These are phyloP conservation scores for Herpotrichia juniperi DNA, from an alignment of 2,329 filamentous ascomycete species.

Conservation along the genomic window DNA sequence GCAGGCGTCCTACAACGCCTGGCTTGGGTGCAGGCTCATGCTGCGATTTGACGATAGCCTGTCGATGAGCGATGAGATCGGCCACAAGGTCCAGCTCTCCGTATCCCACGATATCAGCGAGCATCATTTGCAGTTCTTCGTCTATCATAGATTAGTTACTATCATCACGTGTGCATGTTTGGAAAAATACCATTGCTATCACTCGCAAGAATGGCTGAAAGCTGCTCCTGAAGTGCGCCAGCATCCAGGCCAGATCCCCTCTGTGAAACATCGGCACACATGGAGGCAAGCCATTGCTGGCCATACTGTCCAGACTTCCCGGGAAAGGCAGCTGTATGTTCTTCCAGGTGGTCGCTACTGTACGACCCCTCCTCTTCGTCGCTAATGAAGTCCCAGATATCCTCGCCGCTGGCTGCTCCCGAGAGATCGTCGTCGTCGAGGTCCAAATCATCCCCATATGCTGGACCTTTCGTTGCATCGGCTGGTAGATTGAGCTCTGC, in stretches of 20 bases:
- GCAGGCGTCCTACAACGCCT: slow-evolving; percentile 62
- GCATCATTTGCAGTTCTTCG: slow-evolving; percentile 86
- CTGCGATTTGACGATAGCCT: slow-evolving; percentile 60
- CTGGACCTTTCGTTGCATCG: slow-evolving; percentile 52
- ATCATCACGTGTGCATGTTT: neutral
- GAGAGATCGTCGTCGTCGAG: slow-evolving; percentile 69
- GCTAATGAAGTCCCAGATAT: slow-evolving; percentile 92
- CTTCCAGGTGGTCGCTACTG: slow-evolving; percentile 69
- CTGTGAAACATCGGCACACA: slow-evolving; percentile 70
- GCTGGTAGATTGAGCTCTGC: slow-evolving; percentile 69
- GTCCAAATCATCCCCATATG: slow-evolving; percentile 64
- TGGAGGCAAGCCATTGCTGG: slow-evolving; percentile 72
- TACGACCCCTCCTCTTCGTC: slow-evolving; percentile 70
- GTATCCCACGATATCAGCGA: slow-evolving; percentile 90
- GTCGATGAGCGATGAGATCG: slow-evolving; percentile 80
- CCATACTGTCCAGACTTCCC: slow-evolving; percentile 54
- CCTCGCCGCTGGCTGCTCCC: slow-evolving; percentile 70
- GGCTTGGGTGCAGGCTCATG: slow-evolving; percentile 48
- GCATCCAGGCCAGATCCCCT: slow-evolving; percentile 71
- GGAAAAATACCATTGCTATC: slow-evolving; percentile 53
- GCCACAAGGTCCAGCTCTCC: slow-evolving; percentile 93
- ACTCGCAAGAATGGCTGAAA: slow-evolving; percentile 75
- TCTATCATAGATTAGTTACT: slow-evolving; percentile 51
- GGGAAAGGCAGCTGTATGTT: slow-evolving; percentile 47
- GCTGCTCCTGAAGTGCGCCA: slow-evolving; percentile 76